Evolutionary conservation across 148 eudicot species (phyloP), one percentile per base, ranked within the genome.

Genomic region (Cornus kousa): DNA sequence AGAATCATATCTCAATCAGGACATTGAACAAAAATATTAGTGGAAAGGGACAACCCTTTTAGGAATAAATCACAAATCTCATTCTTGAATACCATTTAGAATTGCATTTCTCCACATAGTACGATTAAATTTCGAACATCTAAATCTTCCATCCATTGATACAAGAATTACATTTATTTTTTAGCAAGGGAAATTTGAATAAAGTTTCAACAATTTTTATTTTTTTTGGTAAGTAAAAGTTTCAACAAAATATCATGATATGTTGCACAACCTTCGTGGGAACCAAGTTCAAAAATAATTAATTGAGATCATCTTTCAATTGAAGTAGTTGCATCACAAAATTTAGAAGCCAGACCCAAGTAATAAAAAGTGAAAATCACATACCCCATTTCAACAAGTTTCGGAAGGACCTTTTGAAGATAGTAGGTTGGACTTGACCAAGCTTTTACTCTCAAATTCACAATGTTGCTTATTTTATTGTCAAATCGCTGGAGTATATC

Each of bases 381-480:
- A 76, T 96, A 96, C 99, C 96, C 89, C 78, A 90, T 72, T 80
- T 87, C 87, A 71, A 86, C 48, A 77, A 96, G 90, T 84, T 87
- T 96, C 55, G 98, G 99, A 66, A 96, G 87, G 77, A 96, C 99
- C 88, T 89, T 93, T 46, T 87, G 88, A 57, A 93, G 86, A 84
- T 96, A 96, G 85, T 93, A 91, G 67, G 86, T 82, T 9, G 98
- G 91, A 80, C 97, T 96, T 70, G 99, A 96, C 99, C 99, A 96
- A 82, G 86, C 99, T 84, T 93, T 96, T 74, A 96, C 88, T 86
- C 99, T 92, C 85, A 96, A 84, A 79, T 96, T 96, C 68, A 93
- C 88, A 74, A 96, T 96, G 89, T 85, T 93, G 90, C 99, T 93
- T 50, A 96, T 89, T 71, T 93, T 96, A 80, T 93, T 82, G 87